Evolutionary conservation across 1,284 basidiomycete genomes (phyloP).

Genomic region (Sparassis latifolia): DNA sequence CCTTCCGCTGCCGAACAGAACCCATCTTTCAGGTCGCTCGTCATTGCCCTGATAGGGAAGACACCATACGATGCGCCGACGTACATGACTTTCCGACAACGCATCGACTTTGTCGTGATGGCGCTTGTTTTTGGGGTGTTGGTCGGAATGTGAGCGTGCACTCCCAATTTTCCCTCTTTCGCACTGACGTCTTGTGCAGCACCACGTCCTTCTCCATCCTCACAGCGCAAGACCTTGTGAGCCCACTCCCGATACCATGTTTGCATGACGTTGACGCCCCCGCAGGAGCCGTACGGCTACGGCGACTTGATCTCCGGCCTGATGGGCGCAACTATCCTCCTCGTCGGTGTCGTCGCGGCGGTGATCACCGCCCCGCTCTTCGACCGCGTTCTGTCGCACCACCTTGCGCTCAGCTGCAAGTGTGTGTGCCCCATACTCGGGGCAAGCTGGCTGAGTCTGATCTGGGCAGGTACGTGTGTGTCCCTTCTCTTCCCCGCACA

Average conservation of each 20-base stretch:
- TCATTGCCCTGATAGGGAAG: conserved; percentile 47
- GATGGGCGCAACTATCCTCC: conserved; percentile 60
- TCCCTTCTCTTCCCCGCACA: conserved; percentile 4
- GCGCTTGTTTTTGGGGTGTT: conserved; percentile 55
- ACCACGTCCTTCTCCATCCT: conserved; percentile 52
- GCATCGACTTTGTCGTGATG: conserved; percentile 62
- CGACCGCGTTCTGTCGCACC: conserved; percentile 70
- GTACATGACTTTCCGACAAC: conserved; percentile 56
- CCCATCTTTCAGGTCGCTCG: conserved; percentile 45
- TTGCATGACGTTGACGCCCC: not conserved
- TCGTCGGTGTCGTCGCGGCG: conserved; percentile 64
- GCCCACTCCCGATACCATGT: conserved; percentile 14
- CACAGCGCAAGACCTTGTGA: conserved; percentile 60
- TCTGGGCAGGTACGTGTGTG: conserved; percentile 63
- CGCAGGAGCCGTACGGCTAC: conserved; percentile 68
- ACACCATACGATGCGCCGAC: conserved; percentile 32
- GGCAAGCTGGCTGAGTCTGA: conserved; percentile 59
- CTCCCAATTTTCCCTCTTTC: not conserved
- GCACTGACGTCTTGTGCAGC: conserved; percentile 15
- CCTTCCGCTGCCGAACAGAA: conserved; percentile 58
- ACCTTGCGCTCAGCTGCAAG: conserved; percentile 55
- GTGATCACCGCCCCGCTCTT: conserved; percentile 64
- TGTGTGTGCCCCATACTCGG: conserved; percentile 55
- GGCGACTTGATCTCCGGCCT: conserved; percentile 52
- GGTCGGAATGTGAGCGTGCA: conserved; percentile 48